These are phyloP conservation scores for Beverwykella pulmonaria DNA, from an alignment of 495 filamentous ascomycete species.

Conservation along the genomic window DNA sequence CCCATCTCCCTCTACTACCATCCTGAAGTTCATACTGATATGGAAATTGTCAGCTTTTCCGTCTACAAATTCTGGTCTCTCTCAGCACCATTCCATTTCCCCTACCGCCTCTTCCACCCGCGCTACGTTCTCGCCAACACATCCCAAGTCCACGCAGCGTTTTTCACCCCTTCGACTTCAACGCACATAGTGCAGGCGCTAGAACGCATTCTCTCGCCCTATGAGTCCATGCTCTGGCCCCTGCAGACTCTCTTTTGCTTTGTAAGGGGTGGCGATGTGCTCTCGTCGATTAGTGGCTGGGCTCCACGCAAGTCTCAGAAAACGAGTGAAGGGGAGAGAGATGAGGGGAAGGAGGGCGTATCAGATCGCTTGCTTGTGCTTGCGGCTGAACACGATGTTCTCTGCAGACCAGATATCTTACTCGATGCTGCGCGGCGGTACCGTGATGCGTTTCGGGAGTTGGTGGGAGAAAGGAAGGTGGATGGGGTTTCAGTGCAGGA, in stretches of 20 bases:
- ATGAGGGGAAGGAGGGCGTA: neutral
- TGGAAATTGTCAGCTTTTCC: conserved; percentile 37
- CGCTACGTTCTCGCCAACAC: conserved; percentile 54
- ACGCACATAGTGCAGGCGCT: conserved; percentile 42
- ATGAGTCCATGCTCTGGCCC: conserved; percentile 53
- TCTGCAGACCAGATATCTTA: conserved; percentile 42
- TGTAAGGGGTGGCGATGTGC: conserved; percentile 43
- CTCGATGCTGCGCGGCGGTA: conserved; percentile 38
- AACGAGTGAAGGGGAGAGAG: neutral
- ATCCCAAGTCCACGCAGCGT: conserved; percentile 46
- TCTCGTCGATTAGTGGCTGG: conserved; percentile 45
- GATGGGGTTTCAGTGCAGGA: conserved; percentile 27
- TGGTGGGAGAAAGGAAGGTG: conserved; percentile 23
- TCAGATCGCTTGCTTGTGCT: conserved; percentile 43
- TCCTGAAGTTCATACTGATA: neutral
- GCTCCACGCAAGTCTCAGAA: neutral
- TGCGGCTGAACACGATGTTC: conserved; percentile 45
- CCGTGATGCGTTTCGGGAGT: conserved; percentile 29
- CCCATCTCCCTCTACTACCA: no score
- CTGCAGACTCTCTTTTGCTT: conserved; percentile 50
- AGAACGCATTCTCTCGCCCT: conserved; percentile 45
- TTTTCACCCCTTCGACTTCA: conserved; percentile 48
- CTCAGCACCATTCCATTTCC: conserved; percentile 50
- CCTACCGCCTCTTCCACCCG: conserved; percentile 52
- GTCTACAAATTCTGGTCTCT: conserved; percentile 53